phyloP scores from a whole-genome alignment of 2,329 filamentous ascomycete genomes.

The Aureobasidium pullulans region DNA sequence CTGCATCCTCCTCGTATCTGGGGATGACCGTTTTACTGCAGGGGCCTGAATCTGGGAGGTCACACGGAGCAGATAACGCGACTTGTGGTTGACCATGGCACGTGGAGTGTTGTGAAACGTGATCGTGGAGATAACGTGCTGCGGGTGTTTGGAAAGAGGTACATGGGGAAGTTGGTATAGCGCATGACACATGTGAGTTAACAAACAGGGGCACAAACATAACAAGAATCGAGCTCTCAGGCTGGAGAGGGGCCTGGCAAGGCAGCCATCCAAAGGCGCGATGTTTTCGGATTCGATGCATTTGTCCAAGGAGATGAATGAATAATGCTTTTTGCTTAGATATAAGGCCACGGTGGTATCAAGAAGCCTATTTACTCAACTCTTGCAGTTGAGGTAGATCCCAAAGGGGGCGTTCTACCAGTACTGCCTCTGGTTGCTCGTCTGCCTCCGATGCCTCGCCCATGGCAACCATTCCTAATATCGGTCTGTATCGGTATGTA shows the following conservation, averaged over 20 bases:
- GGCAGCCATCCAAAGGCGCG: no score
- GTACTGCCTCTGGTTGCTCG: conserved; percentile 63
- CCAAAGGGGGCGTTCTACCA: conserved; percentile 67
- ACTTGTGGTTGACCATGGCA: neutral
- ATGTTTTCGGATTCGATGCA: no score
- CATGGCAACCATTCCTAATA: conserved; percentile 65
- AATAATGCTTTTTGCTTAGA: neutral
- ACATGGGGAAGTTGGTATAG: neutral
- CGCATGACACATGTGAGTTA: neutral
- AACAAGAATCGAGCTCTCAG: no score
- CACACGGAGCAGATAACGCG: neutral
- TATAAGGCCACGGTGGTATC: no score
- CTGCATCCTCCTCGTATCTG: neutral
- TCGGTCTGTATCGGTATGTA: conserved; percentile 90
- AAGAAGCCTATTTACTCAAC: neutral
- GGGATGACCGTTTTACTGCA: neutral
- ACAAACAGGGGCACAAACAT: no score
- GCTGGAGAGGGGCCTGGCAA: no score
- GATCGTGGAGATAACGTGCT: neutral
- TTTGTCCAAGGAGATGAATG: neutral
- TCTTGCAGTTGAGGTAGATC: conserved; percentile 16
- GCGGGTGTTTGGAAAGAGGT: neutral
- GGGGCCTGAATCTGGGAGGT: neutral
- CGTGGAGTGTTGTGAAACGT: neutral
- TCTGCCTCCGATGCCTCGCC: conserved; percentile 40